Evolutionary conservation across 1,139 yeast species (phyloP).

Genomic region (Pichia norvegensis): DNA sequence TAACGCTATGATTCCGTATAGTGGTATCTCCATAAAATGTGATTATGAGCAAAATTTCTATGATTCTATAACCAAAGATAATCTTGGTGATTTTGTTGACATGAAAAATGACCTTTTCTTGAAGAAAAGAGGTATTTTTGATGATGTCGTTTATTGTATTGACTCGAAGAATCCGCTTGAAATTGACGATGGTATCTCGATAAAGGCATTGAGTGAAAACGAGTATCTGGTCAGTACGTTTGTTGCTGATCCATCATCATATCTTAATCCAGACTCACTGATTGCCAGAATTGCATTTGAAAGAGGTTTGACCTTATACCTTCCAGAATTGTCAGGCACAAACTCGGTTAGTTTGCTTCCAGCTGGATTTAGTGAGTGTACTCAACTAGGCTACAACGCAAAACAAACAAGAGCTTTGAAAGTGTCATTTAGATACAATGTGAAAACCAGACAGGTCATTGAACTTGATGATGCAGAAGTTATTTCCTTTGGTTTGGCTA

Average conservation of each 20-base stretch:
- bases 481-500: constrained; percentile 35
- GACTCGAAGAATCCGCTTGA: constrained; percentile 80
- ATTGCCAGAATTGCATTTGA: constrained; percentile 54
- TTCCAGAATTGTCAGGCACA: constrained; percentile 45
- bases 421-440: constrained; percentile 35
- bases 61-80: constrained; percentile 18
- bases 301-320: constrained; percentile 63
- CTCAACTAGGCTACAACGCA: constrained; percentile 48
- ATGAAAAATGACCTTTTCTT: constrained; percentile 32
- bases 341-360: constrained; percentile 69
- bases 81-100: constrained; percentile 20
- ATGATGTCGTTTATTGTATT: constrained; percentile 67
- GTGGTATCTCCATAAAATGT: constrained; percentile 33
- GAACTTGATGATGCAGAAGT: constrained; percentile 27
- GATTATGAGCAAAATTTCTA: constrained; percentile 39
- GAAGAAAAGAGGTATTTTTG: constrained; percentile 21
- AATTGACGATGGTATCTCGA: constrained; percentile 86
- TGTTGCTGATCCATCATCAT: constrained; percentile 84
- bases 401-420: constrained; percentile 43
- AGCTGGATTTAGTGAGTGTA: constrained; percentile 38
- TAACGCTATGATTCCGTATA: constrained; percentile 35
- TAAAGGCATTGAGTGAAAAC: constrained; percentile 33
- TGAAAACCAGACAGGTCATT: constrained; percentile 26
- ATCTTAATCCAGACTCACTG: constrained; percentile 39
- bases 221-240: constrained; percentile 53